Percentiles rank a stretch among this genome's conserved stretches.
These are phyloP conservation scores for Pseudoscleropodium purum DNA, from an alignment of 225 moss, liverwort and hornwort species.

Conservation along the genomic window DNA sequence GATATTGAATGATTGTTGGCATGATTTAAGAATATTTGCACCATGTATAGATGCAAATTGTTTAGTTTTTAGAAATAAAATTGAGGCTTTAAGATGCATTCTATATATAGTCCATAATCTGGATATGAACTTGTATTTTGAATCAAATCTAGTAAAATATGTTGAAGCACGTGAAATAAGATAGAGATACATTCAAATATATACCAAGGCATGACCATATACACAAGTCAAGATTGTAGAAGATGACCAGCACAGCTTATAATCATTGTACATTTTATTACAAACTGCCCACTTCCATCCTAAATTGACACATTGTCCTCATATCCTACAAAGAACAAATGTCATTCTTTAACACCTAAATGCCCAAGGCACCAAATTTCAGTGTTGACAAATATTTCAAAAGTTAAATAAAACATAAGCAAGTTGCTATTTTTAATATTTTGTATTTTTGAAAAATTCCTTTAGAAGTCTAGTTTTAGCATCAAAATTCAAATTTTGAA, in stretches of 20 bases:
- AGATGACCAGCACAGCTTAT: accelerated
- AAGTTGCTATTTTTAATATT: too few relatives aligned
- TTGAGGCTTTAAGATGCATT: neutral
- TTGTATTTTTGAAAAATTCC: too few relatives aligned
- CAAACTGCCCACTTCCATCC: neutral
- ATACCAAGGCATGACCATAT: neutral
- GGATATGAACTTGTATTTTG: neutral
- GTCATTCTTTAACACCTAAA: too few relatives aligned
- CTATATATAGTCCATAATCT: neutral
- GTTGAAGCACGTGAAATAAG: neutral
- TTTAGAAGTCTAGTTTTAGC: too few relatives aligned
- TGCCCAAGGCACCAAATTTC: too few relatives aligned
- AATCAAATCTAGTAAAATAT: neutral
- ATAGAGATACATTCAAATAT: neutral
- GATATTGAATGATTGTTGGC: accelerated
- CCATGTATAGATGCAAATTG: too few relatives aligned
- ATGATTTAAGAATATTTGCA: neutral
- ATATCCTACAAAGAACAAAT: neutral
- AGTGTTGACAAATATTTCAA: too few relatives aligned
- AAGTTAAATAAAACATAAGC: too few relatives aligned
- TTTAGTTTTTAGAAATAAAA: neutral
- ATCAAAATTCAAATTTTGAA: too few relatives aligned
- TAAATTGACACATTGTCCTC: neutral
- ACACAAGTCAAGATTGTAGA: neutral
- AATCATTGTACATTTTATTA: neutral